phyloP scores from a whole-genome alignment of 2,329 filamentous ascomycete species.

The Colletotrichum orbiculare region DNA sequence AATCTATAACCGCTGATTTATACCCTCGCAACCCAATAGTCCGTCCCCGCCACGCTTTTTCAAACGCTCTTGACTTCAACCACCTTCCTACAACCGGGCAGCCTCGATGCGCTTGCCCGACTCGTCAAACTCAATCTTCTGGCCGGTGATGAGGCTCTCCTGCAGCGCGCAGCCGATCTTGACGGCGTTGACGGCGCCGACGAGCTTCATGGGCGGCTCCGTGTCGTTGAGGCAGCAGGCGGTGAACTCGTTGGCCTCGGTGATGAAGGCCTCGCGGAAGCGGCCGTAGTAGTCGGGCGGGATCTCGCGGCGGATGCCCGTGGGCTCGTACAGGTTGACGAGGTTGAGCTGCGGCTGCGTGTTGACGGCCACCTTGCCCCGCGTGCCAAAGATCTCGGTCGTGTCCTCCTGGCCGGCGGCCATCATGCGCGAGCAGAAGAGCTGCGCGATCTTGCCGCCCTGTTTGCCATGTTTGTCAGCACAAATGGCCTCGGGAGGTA shows the following conservation, averaged over 20 bases:
- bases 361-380: slow-evolving; percentile 72
- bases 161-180: slow-evolving; percentile 71
- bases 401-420: slow-evolving; percentile 74
- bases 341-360: slow-evolving; percentile 65
- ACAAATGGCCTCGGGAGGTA: too few relatives aligned
- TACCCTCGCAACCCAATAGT: too few relatives aligned
- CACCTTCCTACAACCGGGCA: slow-evolving; percentile 39
- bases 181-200: slow-evolving; percentile 68
- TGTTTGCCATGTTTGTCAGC: slow-evolving; percentile 42
- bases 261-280: slow-evolving; percentile 71
- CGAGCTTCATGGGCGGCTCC: slow-evolving; percentile 65
- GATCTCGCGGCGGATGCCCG: slow-evolving; percentile 67
- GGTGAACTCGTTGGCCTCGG: slow-evolving; percentile 72
- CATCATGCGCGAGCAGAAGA: slow-evolving; percentile 75
- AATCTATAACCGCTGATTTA: too few relatives aligned
- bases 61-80: slow-evolving; percentile 35
- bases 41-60: slow-evolving; percentile 35
- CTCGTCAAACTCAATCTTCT: slow-evolving; percentile 70
- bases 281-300: slow-evolving; percentile 71
- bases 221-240: slow-evolving; percentile 67
- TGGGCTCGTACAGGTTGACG: slow-evolving; percentile 64
- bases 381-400: slow-evolving; percentile 75
- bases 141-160: slow-evolving; percentile 63
- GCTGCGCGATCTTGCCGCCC: slow-evolving; percentile 71
- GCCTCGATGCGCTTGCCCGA: slow-evolving; percentile 55